Evolutionary conservation across 78 protist genomes (phyloP), one percentile per base, ranked within the genome.

Genomic region (Dictyostelium purpureum): DNA sequence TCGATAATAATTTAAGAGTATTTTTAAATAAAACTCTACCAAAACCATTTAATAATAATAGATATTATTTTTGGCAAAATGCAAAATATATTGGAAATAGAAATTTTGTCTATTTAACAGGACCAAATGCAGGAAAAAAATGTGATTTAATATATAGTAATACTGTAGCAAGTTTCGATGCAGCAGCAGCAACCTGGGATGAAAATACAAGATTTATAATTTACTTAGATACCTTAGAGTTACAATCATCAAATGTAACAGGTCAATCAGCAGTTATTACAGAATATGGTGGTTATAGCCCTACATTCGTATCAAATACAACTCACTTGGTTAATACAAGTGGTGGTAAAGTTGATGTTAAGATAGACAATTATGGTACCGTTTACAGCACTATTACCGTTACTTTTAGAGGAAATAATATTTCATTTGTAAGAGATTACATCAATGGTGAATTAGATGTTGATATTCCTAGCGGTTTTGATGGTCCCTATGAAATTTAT

Each of bases 301-400:
- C 85, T 14, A 9, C 37, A 6, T 77, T 77, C 40, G 40, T 59
- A 35, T 5, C 18, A 5, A 40, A 28, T 16, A 57, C 12, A 24
- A 43, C 47, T 5, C 45, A 77, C 4, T 1, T 4, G 0, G 16
- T 77, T 0, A n/a, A 16, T 38, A 57, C 85, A 0, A 16, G 6
- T 18, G 85, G 85, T 57, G 85, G 85, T 9, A 26, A 21, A n/a
- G 71, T 31, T 14, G 28, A 37, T 40, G 4, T 77, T 10, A 33
- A 24, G 5, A 77, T 77, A 4, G 71, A 77, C 28, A 77, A 77
- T 12, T 77, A 77, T 57, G 85, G 85, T 28, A 77, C 85, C 11
- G 56, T 57, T 2, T 77, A 57, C 40, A 38, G 59, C 21, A 11
- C 7, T 14, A 52, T 77, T 14, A 26, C 4, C 11, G 71, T 77